Percentiles rank a stretch among this genome's conserved stretches.
These are phyloP conservation scores for Paxillus involutus DNA, from an alignment of 768 basidiomycete genomes.

Conservation along the genomic window DNA sequence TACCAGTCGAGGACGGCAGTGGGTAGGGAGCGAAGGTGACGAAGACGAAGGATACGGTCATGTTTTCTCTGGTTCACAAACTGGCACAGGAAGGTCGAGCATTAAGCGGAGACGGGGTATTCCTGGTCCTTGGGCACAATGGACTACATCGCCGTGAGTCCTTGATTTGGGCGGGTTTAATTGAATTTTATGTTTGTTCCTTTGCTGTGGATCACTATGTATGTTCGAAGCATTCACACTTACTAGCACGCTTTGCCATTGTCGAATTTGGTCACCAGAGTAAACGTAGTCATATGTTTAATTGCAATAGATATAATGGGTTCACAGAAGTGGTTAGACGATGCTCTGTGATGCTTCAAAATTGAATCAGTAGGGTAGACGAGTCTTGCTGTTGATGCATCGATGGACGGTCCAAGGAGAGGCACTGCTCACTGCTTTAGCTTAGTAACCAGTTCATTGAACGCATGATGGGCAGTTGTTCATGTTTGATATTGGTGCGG, in stretches of 20 bases:
- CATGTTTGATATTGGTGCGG: no score
- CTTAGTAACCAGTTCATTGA: no score
- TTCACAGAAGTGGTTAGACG: not conserved
- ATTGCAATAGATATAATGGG: conserved; percentile 23
- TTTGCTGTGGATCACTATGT: conserved; percentile 2
- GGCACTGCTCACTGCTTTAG: not conserved
- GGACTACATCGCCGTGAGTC: conserved; percentile 25
- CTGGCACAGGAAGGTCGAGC: conserved; percentile 12
- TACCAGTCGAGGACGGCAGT: conserved; percentile 19
- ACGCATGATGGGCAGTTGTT: no score
- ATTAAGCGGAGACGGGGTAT: conserved; percentile 32
- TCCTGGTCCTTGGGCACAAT: conserved; percentile 35
- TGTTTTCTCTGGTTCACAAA: conserved; percentile 21
- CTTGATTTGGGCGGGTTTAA: not conserved
- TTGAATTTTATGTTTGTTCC: conserved; percentile 4
- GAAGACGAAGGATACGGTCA: conserved; percentile 22
- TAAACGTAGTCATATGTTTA: conserved; percentile 13
- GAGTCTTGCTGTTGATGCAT: not conserved
- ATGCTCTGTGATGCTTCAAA: no score
- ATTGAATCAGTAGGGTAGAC: no score
- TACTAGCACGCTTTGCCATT: not conserved
- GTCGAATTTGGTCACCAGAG: not conserved
- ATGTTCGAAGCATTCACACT: not conserved
- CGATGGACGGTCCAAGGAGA: no score
- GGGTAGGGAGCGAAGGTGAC: conserved; percentile 27